Conservation (phyloP, 73 alveolate species). For the Durusdinium trenchii region DNA sequence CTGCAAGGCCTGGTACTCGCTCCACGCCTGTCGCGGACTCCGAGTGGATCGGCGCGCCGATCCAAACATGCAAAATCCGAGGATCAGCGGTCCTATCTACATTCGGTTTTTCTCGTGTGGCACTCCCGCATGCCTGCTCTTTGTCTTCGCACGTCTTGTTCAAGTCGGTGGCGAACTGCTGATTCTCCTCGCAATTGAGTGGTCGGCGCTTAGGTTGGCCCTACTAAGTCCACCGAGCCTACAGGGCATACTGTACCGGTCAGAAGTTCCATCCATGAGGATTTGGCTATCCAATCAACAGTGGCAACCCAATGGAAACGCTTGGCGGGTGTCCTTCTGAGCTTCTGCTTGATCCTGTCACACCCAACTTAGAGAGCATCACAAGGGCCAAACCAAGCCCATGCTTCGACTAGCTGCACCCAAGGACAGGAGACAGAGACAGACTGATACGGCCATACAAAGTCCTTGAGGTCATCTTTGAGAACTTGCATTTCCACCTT, state of each 20-base stretch:
- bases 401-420: too few species aligned
- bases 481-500: slow-evolving; percentile 64
- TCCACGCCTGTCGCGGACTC: slow-evolving; percentile 93
- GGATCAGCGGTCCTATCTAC: too few species aligned
- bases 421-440: too few species aligned
- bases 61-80: too few species aligned
- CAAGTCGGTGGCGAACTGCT: not conserved
- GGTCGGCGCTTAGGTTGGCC: not conserved
- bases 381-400: not conserved
- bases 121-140: slow-evolving; percentile 8
- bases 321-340: slow-evolving; percentile 11
- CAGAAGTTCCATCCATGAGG: too few species aligned
- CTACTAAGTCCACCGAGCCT: not conserved
- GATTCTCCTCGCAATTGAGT: not conserved
- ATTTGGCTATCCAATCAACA: too few species aligned
- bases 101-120: not conserved
- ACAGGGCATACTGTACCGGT: not conserved
- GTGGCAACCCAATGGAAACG: too few species aligned
- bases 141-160: slow-evolving; percentile 60
- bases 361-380: not conserved
- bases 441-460: too few species aligned
- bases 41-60: too few species aligned
- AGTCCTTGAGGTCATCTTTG: slow-evolving; percentile 66
- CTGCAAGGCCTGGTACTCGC: slow-evolving; percentile 38
- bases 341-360: slow-evolving; percentile 41